Evolutionary conservation across 1,139 yeast genomes (phyloP).

Genomic region (Magnusiomyces tetraspermus): DNA sequence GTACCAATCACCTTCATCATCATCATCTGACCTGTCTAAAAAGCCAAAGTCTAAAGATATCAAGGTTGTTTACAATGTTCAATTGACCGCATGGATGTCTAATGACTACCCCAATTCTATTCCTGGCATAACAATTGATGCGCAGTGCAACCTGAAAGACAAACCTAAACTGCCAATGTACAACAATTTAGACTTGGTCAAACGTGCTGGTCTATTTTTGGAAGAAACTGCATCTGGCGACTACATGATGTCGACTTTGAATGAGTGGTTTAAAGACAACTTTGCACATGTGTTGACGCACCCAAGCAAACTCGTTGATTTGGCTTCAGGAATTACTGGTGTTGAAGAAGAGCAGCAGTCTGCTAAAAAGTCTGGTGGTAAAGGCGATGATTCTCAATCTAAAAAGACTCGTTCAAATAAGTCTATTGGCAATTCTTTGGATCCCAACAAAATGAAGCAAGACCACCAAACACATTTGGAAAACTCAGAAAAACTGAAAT

Average conservation of each 20-base stretch:
- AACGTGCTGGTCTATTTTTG: conserved; percentile 35
- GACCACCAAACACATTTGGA: conserved; percentile 2
- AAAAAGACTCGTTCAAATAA: not conserved
- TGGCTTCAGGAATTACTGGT: conserved; percentile 33
- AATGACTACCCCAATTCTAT: conserved; percentile 25
- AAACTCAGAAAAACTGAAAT: conserved; percentile 5
- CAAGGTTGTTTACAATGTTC: not conserved
- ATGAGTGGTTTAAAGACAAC: conserved; percentile 69
- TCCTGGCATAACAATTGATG: conserved; percentile 29
- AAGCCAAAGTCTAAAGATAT: not conserved
- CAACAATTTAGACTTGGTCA: conserved; percentile 55
- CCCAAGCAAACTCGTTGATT: conserved; percentile 60
- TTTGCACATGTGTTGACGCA: conserved; percentile 47
- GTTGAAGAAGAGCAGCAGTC: conserved; percentile 21
- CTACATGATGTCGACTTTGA: conserved; percentile 52
- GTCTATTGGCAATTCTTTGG: conserved; percentile 6
- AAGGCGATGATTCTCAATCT: not conserved
- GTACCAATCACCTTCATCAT: not conserved
- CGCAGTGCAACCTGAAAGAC: conserved; percentile 30
- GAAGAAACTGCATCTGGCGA: conserved; percentile 49
- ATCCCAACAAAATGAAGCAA: conserved; percentile 4
- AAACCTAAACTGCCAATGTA: conserved; percentile 51
- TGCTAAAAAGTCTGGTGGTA: too few relatives aligned
- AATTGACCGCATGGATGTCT: conserved; percentile 20
- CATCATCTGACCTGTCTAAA: not conserved